Evolutionary conservation across 257 asterid species (phyloP).

Genomic region (Fraxinus americana): DNA sequence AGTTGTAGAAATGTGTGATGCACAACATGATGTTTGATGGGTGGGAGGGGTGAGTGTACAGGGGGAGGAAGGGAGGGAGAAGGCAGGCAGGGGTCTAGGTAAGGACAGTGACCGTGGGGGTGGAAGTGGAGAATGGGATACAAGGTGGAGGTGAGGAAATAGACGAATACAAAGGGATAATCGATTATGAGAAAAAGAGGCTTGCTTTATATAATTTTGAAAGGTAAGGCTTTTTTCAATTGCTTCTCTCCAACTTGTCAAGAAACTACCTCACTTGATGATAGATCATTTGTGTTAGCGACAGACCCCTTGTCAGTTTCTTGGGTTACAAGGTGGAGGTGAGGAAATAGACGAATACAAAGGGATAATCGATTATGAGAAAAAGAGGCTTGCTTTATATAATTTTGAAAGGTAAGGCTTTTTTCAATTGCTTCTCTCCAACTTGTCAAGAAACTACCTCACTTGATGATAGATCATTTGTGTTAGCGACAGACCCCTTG

Average conservation of each 20-base stretch:
- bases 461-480: neutral
- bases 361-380: neutral
- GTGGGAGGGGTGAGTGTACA: neutral
- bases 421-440: neutral
- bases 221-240: neutral
- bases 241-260: neutral
- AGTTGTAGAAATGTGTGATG: neutral
- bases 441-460: neutral
- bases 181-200: neutral
- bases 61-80: neutral
- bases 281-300: neutral
- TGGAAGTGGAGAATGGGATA: neutral
- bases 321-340: neutral
- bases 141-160: neutral
- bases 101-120: neutral
- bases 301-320: no score
- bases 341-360: neutral
- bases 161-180: neutral
- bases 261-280: neutral
- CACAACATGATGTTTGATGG: neutral
- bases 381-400: neutral
- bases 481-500: neutral
- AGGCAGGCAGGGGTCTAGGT: neutral
- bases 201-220: neutral
- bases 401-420: neutral